Percentiles rank a stretch among this genome's conserved stretches.
Evolutionary conservation across 805 yeast genomes (phyloP).

Genomic region (Candida coquimbonensis): DNA sequence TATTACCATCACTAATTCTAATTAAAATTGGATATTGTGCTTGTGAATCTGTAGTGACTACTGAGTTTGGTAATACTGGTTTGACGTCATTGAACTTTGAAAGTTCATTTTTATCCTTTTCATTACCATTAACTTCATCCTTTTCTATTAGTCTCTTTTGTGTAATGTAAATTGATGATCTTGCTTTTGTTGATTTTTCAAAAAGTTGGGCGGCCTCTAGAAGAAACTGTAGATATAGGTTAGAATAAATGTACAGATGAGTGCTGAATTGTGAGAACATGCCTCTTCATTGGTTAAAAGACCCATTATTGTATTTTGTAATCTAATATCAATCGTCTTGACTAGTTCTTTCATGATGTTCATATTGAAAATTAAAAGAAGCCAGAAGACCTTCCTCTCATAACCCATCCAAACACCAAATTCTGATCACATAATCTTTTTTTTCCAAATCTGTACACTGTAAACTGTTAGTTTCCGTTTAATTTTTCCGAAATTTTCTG

Average conservation of each 20-base stretch:
- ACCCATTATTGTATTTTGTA: constrained; percentile 4
- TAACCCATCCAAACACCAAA: too few species aligned
- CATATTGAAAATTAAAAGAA: background rate
- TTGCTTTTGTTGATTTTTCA: constrained; percentile 29
- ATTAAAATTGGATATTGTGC: constrained; percentile 55
- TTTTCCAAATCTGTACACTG: too few species aligned
- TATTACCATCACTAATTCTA: constrained; percentile 56
- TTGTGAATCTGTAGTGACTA: constrained; percentile 16
- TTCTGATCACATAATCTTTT: too few species aligned
- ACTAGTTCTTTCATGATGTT: too few species aligned
- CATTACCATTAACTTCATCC: constrained; percentile 24
- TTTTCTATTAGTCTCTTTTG: constrained; percentile 43
- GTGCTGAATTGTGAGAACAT: background rate
- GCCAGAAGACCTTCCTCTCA: too few species aligned
- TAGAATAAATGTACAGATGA: background rate
- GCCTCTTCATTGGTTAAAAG: constrained; percentile 18
- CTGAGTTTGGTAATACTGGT: constrained; percentile 24
- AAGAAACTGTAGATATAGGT: constrained; percentile 15
- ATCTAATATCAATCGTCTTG: background rate
- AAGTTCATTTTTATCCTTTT: constrained; percentile 12
- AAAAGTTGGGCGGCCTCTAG: constrained; percentile 20
- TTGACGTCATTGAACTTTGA: constrained; percentile 15
- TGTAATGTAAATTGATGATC: constrained; percentile 50
- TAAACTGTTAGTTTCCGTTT: too few species aligned
- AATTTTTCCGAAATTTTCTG: too few species aligned